Evolutionary conservation across 2,329 filamentous ascomycete genomes (phyloP).

Genomic region (Trichoderma sp.): DNA sequence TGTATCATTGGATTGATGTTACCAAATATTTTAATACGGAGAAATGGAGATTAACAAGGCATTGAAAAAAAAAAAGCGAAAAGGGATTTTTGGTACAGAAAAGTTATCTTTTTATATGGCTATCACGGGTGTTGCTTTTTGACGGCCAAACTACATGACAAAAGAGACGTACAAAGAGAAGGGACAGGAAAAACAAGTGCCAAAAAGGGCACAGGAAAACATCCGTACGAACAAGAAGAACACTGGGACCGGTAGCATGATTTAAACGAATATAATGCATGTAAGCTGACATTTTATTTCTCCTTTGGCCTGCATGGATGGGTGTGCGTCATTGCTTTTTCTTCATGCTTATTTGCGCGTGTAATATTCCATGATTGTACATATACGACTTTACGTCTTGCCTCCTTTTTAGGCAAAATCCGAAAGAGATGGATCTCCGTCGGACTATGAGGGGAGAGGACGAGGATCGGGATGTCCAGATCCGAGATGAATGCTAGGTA

Average conservation of each 20-base stretch:
- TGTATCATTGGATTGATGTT: slow-evolving; percentile 23
- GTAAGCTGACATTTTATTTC: slow-evolving; percentile 12
- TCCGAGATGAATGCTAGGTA: not conserved
- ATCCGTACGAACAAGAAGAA: not conserved
- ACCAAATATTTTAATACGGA: slow-evolving; percentile 1
- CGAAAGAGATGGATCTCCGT: not conserved
- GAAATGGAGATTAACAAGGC: slow-evolving; percentile 11
- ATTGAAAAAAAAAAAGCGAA: not conserved
- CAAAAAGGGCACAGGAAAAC: not conserved
- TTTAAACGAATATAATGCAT: slow-evolving; percentile 14
- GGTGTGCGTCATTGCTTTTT: not conserved
- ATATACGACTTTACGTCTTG: not conserved
- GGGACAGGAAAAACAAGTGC: not conserved
- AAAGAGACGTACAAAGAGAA: not conserved
- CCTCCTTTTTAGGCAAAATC: not conserved
- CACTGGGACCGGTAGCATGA: not conserved
- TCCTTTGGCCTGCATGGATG: not conserved
- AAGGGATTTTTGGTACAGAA: slow-evolving; percentile 16
- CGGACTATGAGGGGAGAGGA: not conserved
- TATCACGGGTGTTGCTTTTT: not conserved
- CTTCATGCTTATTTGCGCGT: not conserved
- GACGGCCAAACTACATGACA: not conserved
- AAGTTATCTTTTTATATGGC: slow-evolving; percentile 15
- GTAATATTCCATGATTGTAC: not conserved
- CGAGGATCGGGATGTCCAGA: not conserved